These are phyloP conservation scores for Polytolypa hystricis DNA, from an alignment of 2,329 filamentous ascomycete genomes.

Conservation along the genomic window DNA sequence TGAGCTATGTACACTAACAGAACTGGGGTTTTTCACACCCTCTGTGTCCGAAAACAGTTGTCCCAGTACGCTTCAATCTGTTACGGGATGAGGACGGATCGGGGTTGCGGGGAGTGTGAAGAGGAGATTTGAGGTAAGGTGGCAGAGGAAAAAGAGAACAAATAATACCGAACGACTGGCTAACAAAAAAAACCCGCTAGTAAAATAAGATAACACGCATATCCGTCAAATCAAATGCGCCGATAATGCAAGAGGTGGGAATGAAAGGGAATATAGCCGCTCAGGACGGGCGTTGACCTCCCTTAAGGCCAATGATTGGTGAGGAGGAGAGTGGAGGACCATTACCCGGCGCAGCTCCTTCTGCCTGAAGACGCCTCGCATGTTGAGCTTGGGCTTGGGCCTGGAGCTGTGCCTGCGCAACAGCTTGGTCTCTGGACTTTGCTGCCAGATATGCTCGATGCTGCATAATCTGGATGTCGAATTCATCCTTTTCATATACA, in stretches of 20 bases:
- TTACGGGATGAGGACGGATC: too few relatives aligned
- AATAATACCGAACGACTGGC: neutral
- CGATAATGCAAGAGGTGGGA: constrained; percentile 20
- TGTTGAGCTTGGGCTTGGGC: constrained; percentile 30
- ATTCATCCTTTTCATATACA: constrained; percentile 65
- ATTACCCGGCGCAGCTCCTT: constrained; percentile 17
- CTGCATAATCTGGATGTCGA: constrained; percentile 45
- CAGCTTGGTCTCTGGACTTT: constrained; percentile 32
- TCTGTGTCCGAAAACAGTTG: too few relatives aligned
- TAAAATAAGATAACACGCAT: constrained; percentile 8
- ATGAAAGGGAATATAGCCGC: constrained; percentile 9
- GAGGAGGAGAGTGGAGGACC: constrained; percentile 13
- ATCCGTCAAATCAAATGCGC: constrained; percentile 18
- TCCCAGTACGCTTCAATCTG: too few relatives aligned
- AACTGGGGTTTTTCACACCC: too few relatives aligned
- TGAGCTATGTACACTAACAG: constrained; percentile 12
- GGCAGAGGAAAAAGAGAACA: neutral
- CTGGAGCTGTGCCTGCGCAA: constrained; percentile 31
- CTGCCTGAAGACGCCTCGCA: constrained; percentile 27
- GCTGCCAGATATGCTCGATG: constrained; percentile 42
- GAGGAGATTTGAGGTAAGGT: neutral
- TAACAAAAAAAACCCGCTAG: neutral
- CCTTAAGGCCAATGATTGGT: constrained; percentile 12
- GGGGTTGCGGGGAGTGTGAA: neutral
- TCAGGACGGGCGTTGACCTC: constrained; percentile 21